A percentile compares a stretch with the other conserved stretches of the same genome.
Conservation (phyloP, 1,139 yeast species). For the Saccharomyces hybrid region DNA sequence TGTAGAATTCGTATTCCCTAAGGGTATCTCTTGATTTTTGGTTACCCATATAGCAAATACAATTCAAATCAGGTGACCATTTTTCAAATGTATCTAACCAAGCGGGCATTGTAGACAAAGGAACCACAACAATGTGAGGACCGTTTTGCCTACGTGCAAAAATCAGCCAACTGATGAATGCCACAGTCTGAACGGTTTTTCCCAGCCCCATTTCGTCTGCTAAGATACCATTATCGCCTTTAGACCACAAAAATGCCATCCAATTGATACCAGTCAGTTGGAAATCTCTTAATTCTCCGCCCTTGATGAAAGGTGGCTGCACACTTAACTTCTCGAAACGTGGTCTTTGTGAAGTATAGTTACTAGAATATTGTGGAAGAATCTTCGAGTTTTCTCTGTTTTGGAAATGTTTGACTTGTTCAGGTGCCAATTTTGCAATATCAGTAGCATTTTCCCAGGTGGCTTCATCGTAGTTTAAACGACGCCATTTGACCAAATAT, state of each 20-base stretch:
- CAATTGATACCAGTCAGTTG: conserved; percentile 75
- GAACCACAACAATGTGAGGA: conserved; percentile 81
- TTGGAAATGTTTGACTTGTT: conserved; percentile 76
- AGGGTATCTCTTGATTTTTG: conserved; percentile 75
- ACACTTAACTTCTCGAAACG: conserved; percentile 74
- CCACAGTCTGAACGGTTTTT: conserved; percentile 80
- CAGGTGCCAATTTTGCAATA: conserved; percentile 78
- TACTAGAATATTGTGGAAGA: conserved; percentile 72
- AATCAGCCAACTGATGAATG: conserved; percentile 78
- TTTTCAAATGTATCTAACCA: conserved; percentile 67
- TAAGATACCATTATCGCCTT: conserved; percentile 56
- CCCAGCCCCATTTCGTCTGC: conserved; percentile 40
- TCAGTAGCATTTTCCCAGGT: conserved; percentile 94
- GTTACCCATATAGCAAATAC: conserved; percentile 88
- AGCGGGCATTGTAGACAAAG: conserved; percentile 76
- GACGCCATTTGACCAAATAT: conserved; percentile 87
- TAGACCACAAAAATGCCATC: conserved; percentile 80
- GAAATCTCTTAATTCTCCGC: conserved; percentile 89
- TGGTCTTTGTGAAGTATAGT: conserved; percentile 73
- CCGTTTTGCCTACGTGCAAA: conserved; percentile 75
- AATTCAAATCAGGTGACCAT: conserved; percentile 76
- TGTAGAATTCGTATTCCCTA: conserved; percentile 77
- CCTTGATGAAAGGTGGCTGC: conserved; percentile 89
- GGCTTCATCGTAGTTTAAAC: conserved; percentile 88
- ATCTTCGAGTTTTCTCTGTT: conserved; percentile 75